phyloP scores from a whole-genome alignment of 805 yeast genomes.

The Cyberlindnera euphorbiae region DNA sequence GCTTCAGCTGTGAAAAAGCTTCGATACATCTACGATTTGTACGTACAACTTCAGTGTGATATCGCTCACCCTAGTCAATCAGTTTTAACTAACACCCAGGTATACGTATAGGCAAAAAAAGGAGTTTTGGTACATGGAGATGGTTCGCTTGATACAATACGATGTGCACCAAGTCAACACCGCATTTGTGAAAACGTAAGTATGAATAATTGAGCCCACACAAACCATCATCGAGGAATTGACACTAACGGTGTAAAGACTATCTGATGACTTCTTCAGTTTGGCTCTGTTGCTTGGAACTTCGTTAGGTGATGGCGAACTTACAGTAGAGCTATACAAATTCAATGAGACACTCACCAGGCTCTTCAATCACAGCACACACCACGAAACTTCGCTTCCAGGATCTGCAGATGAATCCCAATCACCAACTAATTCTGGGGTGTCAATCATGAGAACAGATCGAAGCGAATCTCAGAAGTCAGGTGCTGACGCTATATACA shows the following conservation, averaged over 20 bases:
- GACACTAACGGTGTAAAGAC: conserved; percentile 3
- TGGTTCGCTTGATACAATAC: conserved; percentile 14
- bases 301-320: conserved; percentile 8
- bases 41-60: conserved; percentile 1
- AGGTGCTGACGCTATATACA: too few relatives aligned
- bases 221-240: not conserved
- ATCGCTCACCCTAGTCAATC: not conserved
- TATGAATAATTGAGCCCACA: not conserved
- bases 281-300: conserved; percentile 13
- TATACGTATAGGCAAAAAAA: conserved; percentile 8
- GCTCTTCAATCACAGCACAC: conserved; percentile 12
- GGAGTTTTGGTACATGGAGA: conserved; percentile 23
- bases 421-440: too few relatives aligned
- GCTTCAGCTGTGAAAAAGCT: conserved; percentile 8
- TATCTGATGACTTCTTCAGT: conserved; percentile 13
- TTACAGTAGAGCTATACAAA: conserved; percentile 20
- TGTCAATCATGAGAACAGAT: too few relatives aligned
- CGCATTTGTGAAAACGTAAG: conserved; percentile 18
- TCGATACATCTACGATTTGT: conserved; percentile 14
- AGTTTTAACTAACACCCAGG: conserved; percentile 5
- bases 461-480: too few relatives aligned
- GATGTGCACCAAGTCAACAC: conserved; percentile 23
- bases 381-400: not conserved
- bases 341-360: conserved; percentile 25
- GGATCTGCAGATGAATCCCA: not conserved